Conservation (phyloP, 805 yeast species). For the Saccharomycopsis amapae region DNA sequence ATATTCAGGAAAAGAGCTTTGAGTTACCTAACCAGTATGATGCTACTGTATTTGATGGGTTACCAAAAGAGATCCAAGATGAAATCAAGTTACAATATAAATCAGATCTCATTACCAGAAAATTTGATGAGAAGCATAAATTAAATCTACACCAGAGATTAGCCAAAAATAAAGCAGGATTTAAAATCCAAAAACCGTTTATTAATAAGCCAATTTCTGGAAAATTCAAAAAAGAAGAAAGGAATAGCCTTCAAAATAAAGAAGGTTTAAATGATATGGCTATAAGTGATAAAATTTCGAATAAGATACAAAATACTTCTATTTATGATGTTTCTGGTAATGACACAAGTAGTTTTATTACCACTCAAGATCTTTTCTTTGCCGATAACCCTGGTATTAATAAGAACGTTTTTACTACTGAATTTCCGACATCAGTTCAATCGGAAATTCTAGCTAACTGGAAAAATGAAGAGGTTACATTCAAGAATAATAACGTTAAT, state of each 20-base stretch:
- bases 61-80: constrained; percentile 58
- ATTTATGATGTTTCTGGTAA: not conserved
- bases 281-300: too few relatives aligned
- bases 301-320: too few relatives aligned
- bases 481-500: constrained; percentile 11
- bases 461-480: constrained; percentile 12
- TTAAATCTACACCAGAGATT: too few relatives aligned
- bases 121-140: constrained; percentile 6
- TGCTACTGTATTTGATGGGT: constrained; percentile 51
- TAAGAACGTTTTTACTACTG: constrained; percentile 7
- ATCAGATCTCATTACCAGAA: constrained; percentile 4
- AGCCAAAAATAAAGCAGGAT: too few relatives aligned
- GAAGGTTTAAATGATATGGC: too few relatives aligned
- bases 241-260: too few relatives aligned
- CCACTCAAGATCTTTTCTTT: constrained; percentile 18
- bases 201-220: too few relatives aligned
- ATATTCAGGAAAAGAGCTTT: constrained; percentile 22
- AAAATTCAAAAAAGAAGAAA: too few relatives aligned
- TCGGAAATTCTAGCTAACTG: constrained; percentile 12
- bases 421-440: constrained; percentile 12
- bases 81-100: constrained; percentile 53
- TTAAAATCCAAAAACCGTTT: too few relatives aligned
- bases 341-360: constrained; percentile 1
- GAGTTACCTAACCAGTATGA: constrained; percentile 40
- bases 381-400: constrained; percentile 14